These are phyloP conservation scores for Phialocephala sp. DNA, from an alignment of 2,329 filamentous ascomycete genomes.

Conservation along the genomic window DNA sequence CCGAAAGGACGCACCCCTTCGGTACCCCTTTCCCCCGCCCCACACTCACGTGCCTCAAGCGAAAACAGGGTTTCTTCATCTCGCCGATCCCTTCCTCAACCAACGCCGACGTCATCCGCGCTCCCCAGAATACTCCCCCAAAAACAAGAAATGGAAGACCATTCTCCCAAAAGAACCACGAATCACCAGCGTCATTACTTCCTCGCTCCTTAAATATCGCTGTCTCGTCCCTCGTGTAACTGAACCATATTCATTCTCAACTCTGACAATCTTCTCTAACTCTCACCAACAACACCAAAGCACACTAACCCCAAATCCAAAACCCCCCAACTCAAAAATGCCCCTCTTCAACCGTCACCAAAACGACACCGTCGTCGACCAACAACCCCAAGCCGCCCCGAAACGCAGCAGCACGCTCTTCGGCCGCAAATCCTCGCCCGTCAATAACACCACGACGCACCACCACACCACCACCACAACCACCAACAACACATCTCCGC, in stretches of 20 bases:
- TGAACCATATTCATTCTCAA: too few species aligned
- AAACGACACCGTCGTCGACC: constrained; percentile 11
- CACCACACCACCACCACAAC: constrained; percentile 28
- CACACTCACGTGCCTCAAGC: neutral
- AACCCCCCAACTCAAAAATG: constrained; percentile 16
- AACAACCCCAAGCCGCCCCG: neutral
- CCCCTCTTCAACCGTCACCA: constrained; percentile 30
- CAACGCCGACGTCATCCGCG: neutral
- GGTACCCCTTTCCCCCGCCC: neutral
- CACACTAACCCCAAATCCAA: neutral
- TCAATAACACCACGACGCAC: constrained; percentile 26
- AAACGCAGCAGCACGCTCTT: constrained; percentile 40
- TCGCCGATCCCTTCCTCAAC: neutral
- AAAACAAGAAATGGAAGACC: constrained; percentile 1
- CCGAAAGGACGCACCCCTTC: neutral
- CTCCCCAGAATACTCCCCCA: neutral
- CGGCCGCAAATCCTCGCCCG: constrained; percentile 40
- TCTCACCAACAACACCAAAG: neutral
- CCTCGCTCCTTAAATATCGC: too few species aligned
- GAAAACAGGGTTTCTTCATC: neutral
- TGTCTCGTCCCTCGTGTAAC: too few species aligned
- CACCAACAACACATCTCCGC: constrained; percentile 32
- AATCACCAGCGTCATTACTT: too few species aligned
- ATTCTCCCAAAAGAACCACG: neutral
- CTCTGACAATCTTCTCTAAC: neutral